phyloP scores from a whole-genome alignment of 108 stramenopile genomes.

The Cyclotella atomus region DNA sequence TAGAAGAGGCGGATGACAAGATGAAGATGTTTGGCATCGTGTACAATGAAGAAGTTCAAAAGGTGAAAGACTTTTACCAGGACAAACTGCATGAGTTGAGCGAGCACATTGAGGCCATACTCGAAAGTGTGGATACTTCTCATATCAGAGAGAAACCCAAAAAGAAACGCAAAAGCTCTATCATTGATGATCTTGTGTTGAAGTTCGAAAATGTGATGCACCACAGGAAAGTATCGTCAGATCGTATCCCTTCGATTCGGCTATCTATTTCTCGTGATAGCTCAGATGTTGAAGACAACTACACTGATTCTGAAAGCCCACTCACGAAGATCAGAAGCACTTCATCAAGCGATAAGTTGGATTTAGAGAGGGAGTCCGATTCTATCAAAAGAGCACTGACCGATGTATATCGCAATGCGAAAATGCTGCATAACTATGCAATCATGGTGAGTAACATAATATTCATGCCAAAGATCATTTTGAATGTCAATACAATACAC shows the following conservation, averaged over 20 bases:
- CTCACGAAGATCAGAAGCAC: neutral
- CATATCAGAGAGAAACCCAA: slow-evolving; percentile 11
- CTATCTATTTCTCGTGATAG: neutral
- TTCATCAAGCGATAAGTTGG: neutral
- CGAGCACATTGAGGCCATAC: slow-evolving; percentile 61
- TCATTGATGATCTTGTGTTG: neutral
- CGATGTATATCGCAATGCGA: slow-evolving; percentile 79
- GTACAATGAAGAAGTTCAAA: slow-evolving; percentile 54
- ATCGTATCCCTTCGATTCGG: neutral
- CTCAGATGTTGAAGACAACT: neutral
- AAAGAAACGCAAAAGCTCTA: slow-evolving; percentile 1
- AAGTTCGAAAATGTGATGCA: slow-evolving; percentile 21
- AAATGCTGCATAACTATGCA: slow-evolving; percentile 83
- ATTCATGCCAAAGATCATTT: no score
- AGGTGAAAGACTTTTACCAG: slow-evolving; percentile 67
- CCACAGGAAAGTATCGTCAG: neutral
- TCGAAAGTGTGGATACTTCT: slow-evolving; percentile 61
- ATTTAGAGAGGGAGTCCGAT: slow-evolving; percentile 51
- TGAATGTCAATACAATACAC: no score
- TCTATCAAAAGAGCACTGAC: slow-evolving; percentile 81
- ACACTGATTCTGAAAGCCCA: slow-evolving; percentile 1
- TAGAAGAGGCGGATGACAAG: slow-evolving; percentile 37
- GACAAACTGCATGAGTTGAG: slow-evolving; percentile 64
- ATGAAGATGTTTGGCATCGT: slow-evolving; percentile 21
- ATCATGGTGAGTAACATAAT: slow-evolving; percentile 61